Percentiles rank a stretch among this genome's conserved stretches.
Evolutionary conservation across 2,329 filamentous ascomycete genomes (phyloP).

Genomic region (Pseudocercospora musae): DNA sequence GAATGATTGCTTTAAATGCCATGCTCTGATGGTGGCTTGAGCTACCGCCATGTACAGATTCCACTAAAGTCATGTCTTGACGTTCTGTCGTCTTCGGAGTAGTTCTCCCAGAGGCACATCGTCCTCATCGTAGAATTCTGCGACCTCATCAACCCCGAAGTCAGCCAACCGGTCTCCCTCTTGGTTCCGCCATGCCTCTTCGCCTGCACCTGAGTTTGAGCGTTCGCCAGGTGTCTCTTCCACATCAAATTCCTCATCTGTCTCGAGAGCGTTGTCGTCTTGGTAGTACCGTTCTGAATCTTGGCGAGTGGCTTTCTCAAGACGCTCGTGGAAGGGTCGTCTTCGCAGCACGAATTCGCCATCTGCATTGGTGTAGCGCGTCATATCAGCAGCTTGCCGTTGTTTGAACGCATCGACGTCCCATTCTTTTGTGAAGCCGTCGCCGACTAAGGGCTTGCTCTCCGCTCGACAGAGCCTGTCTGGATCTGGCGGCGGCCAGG

Average conservation of each 20-base stretch:
- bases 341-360: slow-evolving; percentile 37
- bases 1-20: too few species aligned
- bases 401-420: slow-evolving; percentile 53
- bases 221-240: slow-evolving; percentile 33
- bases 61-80: background rate
- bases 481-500: slow-evolving; percentile 52
- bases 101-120: slow-evolving; percentile 70
- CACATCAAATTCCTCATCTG: slow-evolving; percentile 43
- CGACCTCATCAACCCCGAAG: slow-evolving; percentile 76
- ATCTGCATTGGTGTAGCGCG: slow-evolving; percentile 36
- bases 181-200: slow-evolving; percentile 67
- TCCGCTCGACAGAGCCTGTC: slow-evolving; percentile 41
- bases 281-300: slow-evolving; percentile 21
- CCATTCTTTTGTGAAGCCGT: slow-evolving; percentile 40
- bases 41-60: too few species aligned
- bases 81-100: slow-evolving; percentile 49
- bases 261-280: slow-evolving; percentile 39
- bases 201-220: slow-evolving; percentile 39
- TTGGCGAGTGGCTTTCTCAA: slow-evolving; percentile 29
- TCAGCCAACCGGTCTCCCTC: slow-evolving; percentile 73
- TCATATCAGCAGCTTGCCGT: slow-evolving; percentile 53
- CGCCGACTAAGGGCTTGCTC: slow-evolving; percentile 25
- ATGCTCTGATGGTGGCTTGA: background rate
- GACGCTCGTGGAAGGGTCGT: slow-evolving; percentile 42
- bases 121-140: slow-evolving; percentile 64